Percentiles rank a stretch among this genome's conserved stretches.
These are phyloP conservation scores for Brasenia schreberi DNA, from an alignment of 164 flowering plant species.

Conservation along the genomic window DNA sequence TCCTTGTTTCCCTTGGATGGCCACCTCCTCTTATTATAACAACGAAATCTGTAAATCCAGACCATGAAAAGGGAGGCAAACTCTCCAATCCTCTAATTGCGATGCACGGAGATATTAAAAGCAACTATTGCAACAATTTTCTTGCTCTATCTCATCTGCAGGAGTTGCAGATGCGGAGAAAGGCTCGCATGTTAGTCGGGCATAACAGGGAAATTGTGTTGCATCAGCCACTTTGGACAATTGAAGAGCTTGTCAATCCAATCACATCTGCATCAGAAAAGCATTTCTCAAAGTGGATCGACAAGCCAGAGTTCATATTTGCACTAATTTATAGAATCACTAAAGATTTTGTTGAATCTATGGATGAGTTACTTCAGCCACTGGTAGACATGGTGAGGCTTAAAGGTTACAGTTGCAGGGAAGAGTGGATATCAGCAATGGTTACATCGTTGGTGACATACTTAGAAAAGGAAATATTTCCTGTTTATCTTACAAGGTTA, in stretches of 20 bases:
- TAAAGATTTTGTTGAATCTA: constrained; percentile 75
- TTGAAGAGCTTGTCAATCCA: constrained; percentile 96
- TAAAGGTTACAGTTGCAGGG: constrained; percentile 90
- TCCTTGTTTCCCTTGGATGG: constrained; percentile 92
- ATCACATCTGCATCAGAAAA: constrained; percentile 53
- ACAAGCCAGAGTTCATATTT: constrained; percentile 86
- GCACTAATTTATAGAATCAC: constrained; percentile 80
- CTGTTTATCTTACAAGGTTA: constrained; percentile 35
- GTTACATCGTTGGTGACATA: constrained; percentile 60
- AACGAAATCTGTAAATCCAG: constrained; percentile 24
- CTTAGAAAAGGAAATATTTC: constrained; percentile 81
- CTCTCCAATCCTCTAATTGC: constrained; percentile 60
- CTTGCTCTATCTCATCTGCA: constrained; percentile 75
- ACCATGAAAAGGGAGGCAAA: constrained; percentile 27
- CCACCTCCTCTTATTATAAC: constrained; percentile 64
- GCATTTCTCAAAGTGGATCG: constrained; percentile 82
- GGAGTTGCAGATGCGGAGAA: constrained; percentile 67
- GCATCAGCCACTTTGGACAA: constrained; percentile 87
- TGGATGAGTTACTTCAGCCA: constrained; percentile 96
- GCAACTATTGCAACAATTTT: constrained; percentile 64
- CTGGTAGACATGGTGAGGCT: constrained; percentile 85
- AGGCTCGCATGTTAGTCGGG: constrained; percentile 70
- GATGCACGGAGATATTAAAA: constrained; percentile 76
- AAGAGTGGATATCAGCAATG: constrained; percentile 97
- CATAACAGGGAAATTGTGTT: constrained; percentile 33